Base-by-base conservation (phyloP, 306 rosid species). In the Boehmeria nivea region DNA sequence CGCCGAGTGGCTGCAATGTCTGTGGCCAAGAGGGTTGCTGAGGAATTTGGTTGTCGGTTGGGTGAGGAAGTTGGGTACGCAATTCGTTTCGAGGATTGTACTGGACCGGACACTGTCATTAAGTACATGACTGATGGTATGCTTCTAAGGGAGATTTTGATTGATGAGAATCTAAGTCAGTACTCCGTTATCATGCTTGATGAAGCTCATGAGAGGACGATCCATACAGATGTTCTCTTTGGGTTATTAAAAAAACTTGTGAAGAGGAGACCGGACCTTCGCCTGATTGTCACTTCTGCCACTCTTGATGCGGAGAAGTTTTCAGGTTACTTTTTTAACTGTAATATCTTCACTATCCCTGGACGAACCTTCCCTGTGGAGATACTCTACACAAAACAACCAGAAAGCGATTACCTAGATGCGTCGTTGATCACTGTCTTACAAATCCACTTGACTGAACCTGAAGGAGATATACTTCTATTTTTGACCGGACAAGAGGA, bases 401-500 rank as follows among this genome's bases (percentile, higher is more conserved):
- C 93, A 0, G 97, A 85, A 70, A 83, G 85, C 57, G 94, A 86
- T 73, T 89, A 89, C 49, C 70, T 89, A 31, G 89, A 86, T 66
- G 95, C 87, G 0, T 45, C 97, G 57, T 61, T 89, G 47, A 75
- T 81, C 64, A 89, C 97, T 19, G 94, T 89, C 49, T 45, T 86
- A 46, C 95, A 89, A 57, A 77, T 89, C 47, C 97, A 89, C 78
- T 69, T 83, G 78, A 86, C 83, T 7, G 85, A 89, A 61, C 95
- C 94, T 9, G 97, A 89, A 79, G 97, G 95, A 36, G 97, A 86
- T 63, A 27, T 89, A 60, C 97, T 89, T 66, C 87, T 89, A 54
- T 89, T 89, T 73, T 67, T 89, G 81, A 89, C 94, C 22, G 97
- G 97, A 57, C 94, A 89, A 72, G 97, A 89, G 68, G 97, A 89